Evolutionary conservation across 306 rosid species (phyloP), one percentile per base, ranked within the genome.

Genomic region (Prosopis cineraria): DNA sequence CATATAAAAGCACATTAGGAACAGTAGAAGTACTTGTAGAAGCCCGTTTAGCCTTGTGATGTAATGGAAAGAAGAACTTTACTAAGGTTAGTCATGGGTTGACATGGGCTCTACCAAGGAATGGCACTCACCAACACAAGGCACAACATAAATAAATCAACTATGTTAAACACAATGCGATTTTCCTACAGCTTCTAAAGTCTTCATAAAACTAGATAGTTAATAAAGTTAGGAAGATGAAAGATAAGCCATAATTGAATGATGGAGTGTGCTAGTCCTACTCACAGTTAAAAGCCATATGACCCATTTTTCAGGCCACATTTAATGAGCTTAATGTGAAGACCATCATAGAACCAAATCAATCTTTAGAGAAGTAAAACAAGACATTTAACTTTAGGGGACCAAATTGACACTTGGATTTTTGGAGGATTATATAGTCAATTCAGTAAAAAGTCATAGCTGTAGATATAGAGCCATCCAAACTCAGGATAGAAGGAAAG

Each of bases 401-500:
- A 59, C 19, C 10, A 27, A 13, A 59, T 13, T 29, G 37, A 12
- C 20, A 19, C 1, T 19, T 48, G 63, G 24, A 24, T 55, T 55
- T n/a, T 9, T 55, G 65, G 65, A 58, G 17, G 36, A 24, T 3
- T 3, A 27, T 4, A 58, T 27, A 5, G 36, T 58, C 37, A 27
- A n/a, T 10, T 58, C n/a, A 27, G 31, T 29, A 48, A 37, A 10
- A 37, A 39, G 39, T 29, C 67, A 62, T 63, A 76, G 40, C 40
- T 55, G 22, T 7, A 71, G 45, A 48, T 17, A 52, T 2, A 11
- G 17, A 62, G 55, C 47, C 58, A 43, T 55, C 39, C 55, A 63
- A 75, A 82, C 24, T 33, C n/a, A 45, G n/a, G 65, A 13, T 71
- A 81, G 76, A 44, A 48, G 71, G 79, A 80, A 80, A 68, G 36